Evolutionary conservation across 345 rosid genomes (phyloP), one percentile per base, ranked within the genome.

Genomic region (Eutrema japonicum): DNA sequence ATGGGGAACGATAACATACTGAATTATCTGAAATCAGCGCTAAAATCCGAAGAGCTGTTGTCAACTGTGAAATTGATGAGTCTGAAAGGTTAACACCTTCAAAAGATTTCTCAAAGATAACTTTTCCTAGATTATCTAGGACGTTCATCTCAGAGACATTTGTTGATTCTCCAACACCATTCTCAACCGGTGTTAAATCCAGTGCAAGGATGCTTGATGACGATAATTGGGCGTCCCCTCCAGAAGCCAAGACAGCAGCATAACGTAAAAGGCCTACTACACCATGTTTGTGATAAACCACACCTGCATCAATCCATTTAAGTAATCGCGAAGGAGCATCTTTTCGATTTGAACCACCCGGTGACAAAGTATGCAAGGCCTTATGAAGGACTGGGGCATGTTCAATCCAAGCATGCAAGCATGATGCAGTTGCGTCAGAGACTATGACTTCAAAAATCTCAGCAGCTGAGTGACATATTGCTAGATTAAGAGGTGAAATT

Each of bases 231-330:
- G 96, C 89, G 74, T 95, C 99, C 70, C 97, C 99, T 54, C 97
- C 99, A 66, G 96, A 91, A 72, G 92, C 97, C 79, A 95, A 74
- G 63, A 82, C 85, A 49, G 97, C 92, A 79, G 88, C 90, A 82
- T 95, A 95, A 42, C 93, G 88, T 66, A 95, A 83, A 80, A 95
- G 96, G 65, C 99, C 96, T 80, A 84, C 83, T 67, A 84, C 84
- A 60, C 97, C 97, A 77, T 85, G 88, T 84, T 95, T 95, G 75
- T 95, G 96, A 83, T 89, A 91, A 75, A 92, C 96, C 46, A 88
- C 83, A 51, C 91, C 96, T 78, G 96, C 90, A 88, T 95, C 99
- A 71, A 92, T 85, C 96, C 96, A 95, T 62, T 89, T 96, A 81
- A 94, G 80, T 73, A 92, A 82, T 74, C 99, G 83, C 66, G 93